These are phyloP conservation scores for Cordyceps javanica DNA, from an alignment of 2,329 filamentous ascomycete species.

Conservation along the genomic window DNA sequence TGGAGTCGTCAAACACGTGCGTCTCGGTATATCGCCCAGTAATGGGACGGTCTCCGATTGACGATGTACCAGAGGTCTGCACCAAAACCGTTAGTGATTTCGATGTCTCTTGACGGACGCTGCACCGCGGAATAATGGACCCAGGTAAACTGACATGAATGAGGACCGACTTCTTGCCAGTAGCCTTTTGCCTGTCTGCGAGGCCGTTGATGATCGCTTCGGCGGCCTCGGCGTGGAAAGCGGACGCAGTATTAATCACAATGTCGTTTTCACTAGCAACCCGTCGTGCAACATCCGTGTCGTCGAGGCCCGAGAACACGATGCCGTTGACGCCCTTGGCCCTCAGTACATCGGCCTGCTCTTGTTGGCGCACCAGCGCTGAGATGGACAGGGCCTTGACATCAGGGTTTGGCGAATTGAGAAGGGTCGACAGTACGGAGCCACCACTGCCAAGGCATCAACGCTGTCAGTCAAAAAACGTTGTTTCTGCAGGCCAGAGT, in stretches of 20 bases:
- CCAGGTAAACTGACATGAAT: constrained; percentile 28
- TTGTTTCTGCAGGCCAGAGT: background rate
- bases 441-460: background rate
- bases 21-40: constrained; percentile 22
- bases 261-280: constrained; percentile 25
- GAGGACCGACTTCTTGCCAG: constrained; percentile 29
- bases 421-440: background rate
- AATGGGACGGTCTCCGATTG: constrained; percentile 36
- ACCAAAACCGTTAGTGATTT: background rate
- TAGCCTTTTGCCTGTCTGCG: constrained; percentile 28
- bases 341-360: constrained; percentile 20
- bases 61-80: constrained; percentile 37
- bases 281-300: constrained; percentile 17
- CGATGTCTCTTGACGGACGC: background rate
- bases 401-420: constrained; percentile 7
- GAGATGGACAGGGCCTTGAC: constrained; percentile 19
- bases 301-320: constrained; percentile 18
- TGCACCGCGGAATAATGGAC: too few relatives aligned
- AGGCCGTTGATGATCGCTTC: constrained; percentile 38
- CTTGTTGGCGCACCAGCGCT: constrained; percentile 22
- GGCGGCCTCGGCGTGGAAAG: constrained; percentile 31
- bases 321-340: constrained; percentile 19
- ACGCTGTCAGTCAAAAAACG: background rate
- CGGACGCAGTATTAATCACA: constrained; percentile 37
- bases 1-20: constrained; percentile 33